Evolutionary conservation across 805 yeast species (phyloP).

Genomic region (Teunomyces lycoperdinae): DNA sequence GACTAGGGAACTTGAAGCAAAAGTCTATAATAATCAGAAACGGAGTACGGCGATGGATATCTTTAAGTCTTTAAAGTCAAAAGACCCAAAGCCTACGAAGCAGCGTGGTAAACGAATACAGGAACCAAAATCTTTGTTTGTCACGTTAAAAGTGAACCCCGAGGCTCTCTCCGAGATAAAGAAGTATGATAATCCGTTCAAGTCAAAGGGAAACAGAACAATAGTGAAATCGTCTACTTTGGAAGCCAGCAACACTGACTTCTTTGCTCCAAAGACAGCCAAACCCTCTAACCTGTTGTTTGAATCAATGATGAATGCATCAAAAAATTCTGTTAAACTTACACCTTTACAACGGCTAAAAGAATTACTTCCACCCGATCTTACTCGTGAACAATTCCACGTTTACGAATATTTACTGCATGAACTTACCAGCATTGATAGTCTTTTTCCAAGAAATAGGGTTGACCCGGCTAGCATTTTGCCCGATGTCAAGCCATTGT

Average conservation of each 20-base stretch:
- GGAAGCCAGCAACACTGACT: neutral
- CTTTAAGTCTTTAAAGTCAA: slow-evolving; percentile 46
- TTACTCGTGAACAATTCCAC: slow-evolving; percentile 31
- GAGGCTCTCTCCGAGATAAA: slow-evolving; percentile 23
- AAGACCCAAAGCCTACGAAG: neutral
- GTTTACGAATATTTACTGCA: slow-evolving; percentile 13
- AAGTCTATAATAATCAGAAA: slow-evolving; percentile 17
- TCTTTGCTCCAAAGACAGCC: slow-evolving; percentile 4
- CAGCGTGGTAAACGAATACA: neutral
- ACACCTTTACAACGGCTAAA: slow-evolving; percentile 31
- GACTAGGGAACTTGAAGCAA: slow-evolving; percentile 16
- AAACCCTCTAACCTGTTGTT: slow-evolving; percentile 26
- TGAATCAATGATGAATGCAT: slow-evolving; percentile 38
- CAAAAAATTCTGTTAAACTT: slow-evolving; percentile 21
- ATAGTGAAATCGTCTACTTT: neutral
- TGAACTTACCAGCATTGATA: neutral
- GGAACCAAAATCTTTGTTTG: slow-evolving; percentile 6
- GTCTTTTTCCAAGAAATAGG: neutral
- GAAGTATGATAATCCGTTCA: slow-evolving; percentile 26
- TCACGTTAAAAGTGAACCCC: slow-evolving; percentile 25
- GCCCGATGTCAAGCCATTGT: neutral
- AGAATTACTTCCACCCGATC: slow-evolving; percentile 28
- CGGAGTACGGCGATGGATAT: slow-evolving; percentile 39
- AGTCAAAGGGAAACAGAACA: slow-evolving; percentile 21
- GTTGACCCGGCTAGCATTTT: neutral